phyloP scores from a whole-genome alignment of 306 rosid species.

The barrel medic (Medicago truncatula) region DNA sequence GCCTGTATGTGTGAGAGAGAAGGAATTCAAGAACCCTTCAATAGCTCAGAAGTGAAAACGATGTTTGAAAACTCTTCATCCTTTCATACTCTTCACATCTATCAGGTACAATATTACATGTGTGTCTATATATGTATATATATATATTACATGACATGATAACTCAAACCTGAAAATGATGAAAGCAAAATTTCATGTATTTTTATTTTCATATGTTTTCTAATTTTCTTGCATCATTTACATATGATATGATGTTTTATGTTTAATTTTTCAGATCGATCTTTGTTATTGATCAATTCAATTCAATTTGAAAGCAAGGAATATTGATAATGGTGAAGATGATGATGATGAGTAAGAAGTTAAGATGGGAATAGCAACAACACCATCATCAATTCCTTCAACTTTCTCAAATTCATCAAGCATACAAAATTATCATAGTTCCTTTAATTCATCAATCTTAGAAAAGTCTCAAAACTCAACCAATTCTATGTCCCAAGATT shows the following conservation, averaged over 20 bases:
- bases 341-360: slow-evolving; percentile 46
- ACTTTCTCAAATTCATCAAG: slow-evolving; percentile 42
- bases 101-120: slow-evolving; percentile 56
- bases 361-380: slow-evolving; percentile 77
- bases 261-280: slow-evolving; percentile 31
- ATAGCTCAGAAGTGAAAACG: slow-evolving; percentile 75
- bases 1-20: slow-evolving; percentile 40
- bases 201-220: not conserved
- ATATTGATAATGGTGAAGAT: not conserved
- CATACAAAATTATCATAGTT: slow-evolving; percentile 27
- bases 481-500: slow-evolving; percentile 96
- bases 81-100: slow-evolving; percentile 75
- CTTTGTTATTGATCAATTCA: slow-evolving; percentile 32
- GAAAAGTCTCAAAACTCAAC: slow-evolving; percentile 34
- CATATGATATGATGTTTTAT: not conserved
- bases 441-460: slow-evolving; percentile 33
- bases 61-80: slow-evolving; percentile 77
- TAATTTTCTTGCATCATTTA: not conserved
- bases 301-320: not conserved
- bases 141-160: slow-evolving; percentile 16
- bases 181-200: slow-evolving; percentile 20
- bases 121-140: not conserved
- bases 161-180: slow-evolving; percentile 65
- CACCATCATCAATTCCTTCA: slow-evolving; percentile 51
- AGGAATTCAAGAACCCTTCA: slow-evolving; percentile 71